Evolutionary conservation across 2,329 filamentous ascomycete genomes (phyloP).

Genomic region (Cordyceps javanica): DNA sequence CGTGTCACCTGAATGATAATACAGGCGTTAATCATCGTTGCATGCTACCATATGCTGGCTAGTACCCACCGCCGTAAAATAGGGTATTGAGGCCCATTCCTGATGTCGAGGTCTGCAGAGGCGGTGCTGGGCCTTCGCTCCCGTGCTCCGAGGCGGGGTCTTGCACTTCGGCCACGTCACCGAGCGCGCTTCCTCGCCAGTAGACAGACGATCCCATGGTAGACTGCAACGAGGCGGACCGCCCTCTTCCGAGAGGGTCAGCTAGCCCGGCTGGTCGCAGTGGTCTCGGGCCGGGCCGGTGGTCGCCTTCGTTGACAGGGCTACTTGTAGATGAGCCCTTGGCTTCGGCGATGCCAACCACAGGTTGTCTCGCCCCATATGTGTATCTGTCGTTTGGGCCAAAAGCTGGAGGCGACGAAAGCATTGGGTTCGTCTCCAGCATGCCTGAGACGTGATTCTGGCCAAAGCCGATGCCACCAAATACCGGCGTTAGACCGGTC

Average conservation of each 20-base stretch:
- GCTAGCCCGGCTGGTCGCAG: conserved; percentile 54
- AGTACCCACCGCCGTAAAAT: conserved; percentile 12
- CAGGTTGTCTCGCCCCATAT: conserved; percentile 25
- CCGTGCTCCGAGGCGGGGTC: conserved; percentile 4
- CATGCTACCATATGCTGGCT: background rate
- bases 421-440: conserved; percentile 51
- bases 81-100: conserved; percentile 9
- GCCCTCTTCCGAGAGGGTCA: conserved; percentile 50
- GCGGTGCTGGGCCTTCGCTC: background rate
- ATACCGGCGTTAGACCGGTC: conserved; percentile 60
- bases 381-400: conserved; percentile 41
- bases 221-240: conserved; percentile 53
- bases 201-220: conserved; percentile 55
- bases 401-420: conserved; percentile 42
- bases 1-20: conserved; percentile 3
- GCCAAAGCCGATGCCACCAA: conserved; percentile 61
- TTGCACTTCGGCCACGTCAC: conserved; percentile 5
- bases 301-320: conserved; percentile 17
- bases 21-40: conserved; percentile 5
- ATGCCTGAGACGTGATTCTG: conserved; percentile 43
- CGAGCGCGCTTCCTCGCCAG: conserved; percentile 31
- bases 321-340: conserved; percentile 1
- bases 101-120: conserved; percentile 1
- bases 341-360: conserved; percentile 32
- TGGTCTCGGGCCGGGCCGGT: conserved; percentile 41